A percentile compares a stretch with the other conserved stretches of the same genome.
These are phyloP conservation scores for Theobroma cacao DNA, from an alignment of 345 rosid species.

Conservation along the genomic window DNA sequence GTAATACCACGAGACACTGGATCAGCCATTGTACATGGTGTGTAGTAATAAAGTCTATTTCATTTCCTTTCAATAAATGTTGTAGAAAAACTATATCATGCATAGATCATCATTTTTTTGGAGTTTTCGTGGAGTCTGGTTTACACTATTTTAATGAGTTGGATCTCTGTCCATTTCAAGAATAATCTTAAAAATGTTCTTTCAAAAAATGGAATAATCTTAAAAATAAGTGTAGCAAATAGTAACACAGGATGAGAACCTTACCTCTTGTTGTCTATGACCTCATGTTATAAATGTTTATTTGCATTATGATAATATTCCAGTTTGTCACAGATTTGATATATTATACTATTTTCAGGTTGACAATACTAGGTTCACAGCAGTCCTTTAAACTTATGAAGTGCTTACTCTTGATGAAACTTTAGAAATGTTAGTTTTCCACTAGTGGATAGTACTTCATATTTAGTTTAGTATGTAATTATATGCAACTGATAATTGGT, in stretches of 20 bases:
- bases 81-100: neutral
- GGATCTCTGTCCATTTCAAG: neutral
- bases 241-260: neutral
- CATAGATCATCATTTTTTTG: neutral
- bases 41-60: neutral
- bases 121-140: neutral
- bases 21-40: conserved; percentile 91
- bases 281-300: neutral
- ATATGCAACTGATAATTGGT: too few species aligned
- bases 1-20: conserved; percentile 69
- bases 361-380: neutral
- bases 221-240: conserved; percentile 3
- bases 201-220: too few species aligned
- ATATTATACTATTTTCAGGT: neutral
- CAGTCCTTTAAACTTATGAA: neutral
- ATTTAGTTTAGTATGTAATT: neutral
- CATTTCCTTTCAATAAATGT: neutral
- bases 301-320: neutral
- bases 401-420: neutral
- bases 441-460: neutral
- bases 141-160: neutral
- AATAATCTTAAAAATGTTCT: conserved; percentile 6
- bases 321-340: neutral
- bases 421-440: neutral
- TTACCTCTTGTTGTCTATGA: neutral